Conservation (phyloP, 2,329 filamentous ascomycete genomes). For the Zasmidium angulare region DNA sequence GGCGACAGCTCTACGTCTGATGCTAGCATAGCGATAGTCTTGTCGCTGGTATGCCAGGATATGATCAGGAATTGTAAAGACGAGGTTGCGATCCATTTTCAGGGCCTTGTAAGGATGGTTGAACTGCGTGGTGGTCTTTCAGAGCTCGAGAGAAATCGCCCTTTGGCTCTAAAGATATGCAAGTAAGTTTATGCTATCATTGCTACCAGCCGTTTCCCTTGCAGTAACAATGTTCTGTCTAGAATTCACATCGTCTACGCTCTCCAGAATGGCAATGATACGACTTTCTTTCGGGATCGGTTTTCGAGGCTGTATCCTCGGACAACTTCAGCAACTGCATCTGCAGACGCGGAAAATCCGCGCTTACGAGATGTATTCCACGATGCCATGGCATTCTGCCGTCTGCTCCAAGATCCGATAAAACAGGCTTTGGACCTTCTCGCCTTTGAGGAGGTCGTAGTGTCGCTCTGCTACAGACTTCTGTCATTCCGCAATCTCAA, state of each 20-base stretch:
- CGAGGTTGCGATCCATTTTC: not conserved
- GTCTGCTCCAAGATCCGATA: not conserved
- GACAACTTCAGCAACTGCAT: not conserved
- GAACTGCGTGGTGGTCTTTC: not conserved
- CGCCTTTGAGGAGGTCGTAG: not conserved
- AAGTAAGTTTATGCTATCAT: not conserved
- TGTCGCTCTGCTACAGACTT: not conserved
- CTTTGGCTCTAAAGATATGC: not conserved
- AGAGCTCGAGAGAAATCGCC: not conserved
- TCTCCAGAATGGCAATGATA: not conserved
- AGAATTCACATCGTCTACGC: not conserved
- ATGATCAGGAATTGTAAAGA: not conserved
- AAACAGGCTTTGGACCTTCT: not conserved
- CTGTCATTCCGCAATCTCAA: not conserved
- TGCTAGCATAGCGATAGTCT: not conserved
- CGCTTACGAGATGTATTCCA: not conserved
- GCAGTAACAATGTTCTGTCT: not conserved
- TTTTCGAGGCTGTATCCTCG: not conserved
- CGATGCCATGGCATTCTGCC: not conserved
- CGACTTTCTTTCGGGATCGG: not conserved
- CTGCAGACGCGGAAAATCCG: not conserved
- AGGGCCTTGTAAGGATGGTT: not conserved
- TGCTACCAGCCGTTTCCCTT: not conserved
- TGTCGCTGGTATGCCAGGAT: not conserved
- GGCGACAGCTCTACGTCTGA: not conserved